Evolutionary conservation across 2,329 filamentous ascomycete genomes (phyloP), one percentile per base, ranked within the genome.

Genomic region (Pseudopithomyces chartarum): DNA sequence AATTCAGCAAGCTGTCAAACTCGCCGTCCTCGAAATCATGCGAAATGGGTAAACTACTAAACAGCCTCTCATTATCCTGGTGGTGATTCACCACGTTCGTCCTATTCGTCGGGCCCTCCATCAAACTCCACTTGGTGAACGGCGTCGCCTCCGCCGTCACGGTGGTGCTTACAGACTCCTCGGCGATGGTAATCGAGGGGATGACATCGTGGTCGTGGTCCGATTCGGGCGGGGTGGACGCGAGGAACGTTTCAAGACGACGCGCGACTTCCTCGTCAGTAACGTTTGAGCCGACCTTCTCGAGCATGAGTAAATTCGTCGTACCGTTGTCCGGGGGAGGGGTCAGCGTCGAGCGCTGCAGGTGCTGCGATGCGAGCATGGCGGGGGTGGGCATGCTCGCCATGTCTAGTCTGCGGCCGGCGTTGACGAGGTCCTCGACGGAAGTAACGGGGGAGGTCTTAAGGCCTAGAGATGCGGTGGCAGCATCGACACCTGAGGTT

Each of bases 221-320:
- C 7, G 69, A 80, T 29, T 79, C 77, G 2, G 80, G 80, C 3
- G 80, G 80, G 1, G 80, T 82, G 36, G 78, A 79, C 11, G 80
- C 80, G n/a, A 82, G 76, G 74, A 80, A 82, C 1, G 76, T 78
- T 66, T 80, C 79, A 22, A 82, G 72, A 32, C 78, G 74, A 23
- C 75, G 73, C 4, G 79, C 79, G 20, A 82, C 77, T 58, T 81
- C 80, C 57, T 78, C 78, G 62, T 82, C 80, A 3, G 78, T 76
- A 22, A 73, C 69, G 44, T 74, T 56, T 50, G 58, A 54, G 20
- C 67, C 60, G 44, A 60, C 56, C 52, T 75, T 74, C 44, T 75
- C 71, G 2, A 76, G 61, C 17, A 64, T 64, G 19, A 59, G 60
- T 68, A 76, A 70, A 48, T 67, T 70, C 2, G 73, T 75, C 11